phyloP scores from a whole-genome alignment of 176 grass and related monocot genomes.

The Triticum monococcum region DNA sequence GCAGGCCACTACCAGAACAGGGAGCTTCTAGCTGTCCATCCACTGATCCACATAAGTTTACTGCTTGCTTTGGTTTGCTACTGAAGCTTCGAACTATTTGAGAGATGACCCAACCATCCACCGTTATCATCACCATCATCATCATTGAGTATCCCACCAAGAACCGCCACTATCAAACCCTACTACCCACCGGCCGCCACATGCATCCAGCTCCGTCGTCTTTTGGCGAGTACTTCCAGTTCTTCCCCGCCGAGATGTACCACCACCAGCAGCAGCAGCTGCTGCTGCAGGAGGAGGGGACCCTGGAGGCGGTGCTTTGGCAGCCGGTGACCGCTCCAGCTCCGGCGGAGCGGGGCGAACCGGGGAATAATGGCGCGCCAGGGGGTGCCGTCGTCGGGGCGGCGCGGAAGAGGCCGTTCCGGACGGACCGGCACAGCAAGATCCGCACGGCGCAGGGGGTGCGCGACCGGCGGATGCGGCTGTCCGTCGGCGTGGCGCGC shows the following conservation, averaged over 20 bases:
- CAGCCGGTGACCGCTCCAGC: not conserved
- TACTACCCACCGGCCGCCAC: constrained; percentile 24
- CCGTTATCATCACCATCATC: not conserved
- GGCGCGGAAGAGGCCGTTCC: constrained; percentile 40
- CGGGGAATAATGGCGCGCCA: not conserved
- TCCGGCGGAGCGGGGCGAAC: not conserved
- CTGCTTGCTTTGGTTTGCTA: not conserved
- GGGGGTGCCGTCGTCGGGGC: not conserved
- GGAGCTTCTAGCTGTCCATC: not conserved
- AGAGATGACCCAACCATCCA: constrained; percentile 17
- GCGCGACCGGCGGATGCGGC: constrained; percentile 82
- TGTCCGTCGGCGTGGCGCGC: constrained; percentile 71
- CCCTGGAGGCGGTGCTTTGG: constrained; percentile 46
- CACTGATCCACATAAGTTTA: not conserved
- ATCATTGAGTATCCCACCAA: constrained; percentile 30
- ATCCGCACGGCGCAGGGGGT: constrained; percentile 81
- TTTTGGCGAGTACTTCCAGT: constrained; percentile 27
- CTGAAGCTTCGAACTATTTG: constrained; percentile 2
- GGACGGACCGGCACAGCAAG: constrained; percentile 90
- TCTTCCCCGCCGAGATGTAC: constrained; percentile 37
- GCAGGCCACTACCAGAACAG: not conserved
- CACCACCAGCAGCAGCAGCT: not conserved
- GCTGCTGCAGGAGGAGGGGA: constrained; percentile 5
- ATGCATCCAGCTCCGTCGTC: constrained; percentile 5
- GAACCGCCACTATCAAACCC: constrained; percentile 25